Percentiles rank a stretch among this genome's conserved stretches.
Evolutionary conservation across 2,329 filamentous ascomycete genomes (phyloP).

Genomic region (Penicillium expansum): DNA sequence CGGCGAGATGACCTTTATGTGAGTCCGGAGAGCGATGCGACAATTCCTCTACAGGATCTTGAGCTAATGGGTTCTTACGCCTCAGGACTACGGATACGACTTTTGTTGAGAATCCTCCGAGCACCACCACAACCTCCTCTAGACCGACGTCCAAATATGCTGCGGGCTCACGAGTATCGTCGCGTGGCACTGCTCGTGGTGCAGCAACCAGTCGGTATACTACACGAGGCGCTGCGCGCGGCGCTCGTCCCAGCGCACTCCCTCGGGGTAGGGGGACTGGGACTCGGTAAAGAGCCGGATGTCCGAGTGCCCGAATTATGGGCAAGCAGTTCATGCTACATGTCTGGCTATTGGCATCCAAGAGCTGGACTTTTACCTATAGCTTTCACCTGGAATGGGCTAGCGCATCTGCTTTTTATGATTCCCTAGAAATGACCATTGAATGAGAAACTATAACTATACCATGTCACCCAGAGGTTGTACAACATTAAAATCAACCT

Average conservation of each 20-base stretch:
- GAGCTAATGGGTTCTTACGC: neutral
- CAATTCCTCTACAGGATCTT: neutral
- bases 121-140: slow-evolving; percentile 39
- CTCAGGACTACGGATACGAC: slow-evolving; percentile 83
- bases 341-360: neutral
- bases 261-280: slow-evolving; percentile 39
- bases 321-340: neutral
- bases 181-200: slow-evolving; percentile 27
- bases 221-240: slow-evolving; percentile 35
- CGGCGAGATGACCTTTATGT: slow-evolving; percentile 82
- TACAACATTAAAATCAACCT: neutral
- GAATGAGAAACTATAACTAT: neutral
- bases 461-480: neutral
- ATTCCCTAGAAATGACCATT: slow-evolving; percentile 1
- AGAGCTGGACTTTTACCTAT: neutral
- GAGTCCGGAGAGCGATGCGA: slow-evolving; percentile 33
- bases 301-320: neutral
- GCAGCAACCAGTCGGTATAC: slow-evolving; percentile 34
- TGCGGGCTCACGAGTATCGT: slow-evolving; percentile 24
- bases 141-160: slow-evolving; percentile 43
- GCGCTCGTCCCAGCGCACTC: slow-evolving; percentile 37
- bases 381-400: neutral
- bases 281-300: slow-evolving; percentile 27
- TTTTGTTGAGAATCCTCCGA: slow-evolving; percentile 79
- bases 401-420: neutral